Conservation (phyloP, 805 yeast genomes). For the Pichia kluyveri region DNA sequence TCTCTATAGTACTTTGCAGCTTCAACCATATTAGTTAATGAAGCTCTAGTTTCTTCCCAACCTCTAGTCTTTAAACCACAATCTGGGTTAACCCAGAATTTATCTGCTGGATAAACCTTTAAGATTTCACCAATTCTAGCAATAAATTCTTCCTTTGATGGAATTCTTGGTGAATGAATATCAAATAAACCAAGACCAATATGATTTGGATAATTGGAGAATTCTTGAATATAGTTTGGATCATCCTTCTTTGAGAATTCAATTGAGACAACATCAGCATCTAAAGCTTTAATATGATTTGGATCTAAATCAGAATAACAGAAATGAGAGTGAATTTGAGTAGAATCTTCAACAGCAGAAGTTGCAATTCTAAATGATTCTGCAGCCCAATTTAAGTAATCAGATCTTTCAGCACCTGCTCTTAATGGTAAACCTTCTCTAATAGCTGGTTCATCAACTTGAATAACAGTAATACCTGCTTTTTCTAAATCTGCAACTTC, state of each 20-base stretch:
- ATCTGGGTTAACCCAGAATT: conserved; percentile 99
- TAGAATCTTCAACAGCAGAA: conserved; percentile 88
- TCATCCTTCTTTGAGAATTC: conserved; percentile 99
- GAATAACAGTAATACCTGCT: conserved; percentile 96
- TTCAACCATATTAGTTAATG: conserved; percentile 96
- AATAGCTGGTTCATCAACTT: conserved; percentile 99
- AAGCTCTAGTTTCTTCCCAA: conserved; percentile 94
- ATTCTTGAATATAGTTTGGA: conserved; percentile 95
- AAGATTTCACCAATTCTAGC: conserved; percentile 88
- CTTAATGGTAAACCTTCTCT: conserved; percentile 99
- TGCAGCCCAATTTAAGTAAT: conserved; percentile 97
- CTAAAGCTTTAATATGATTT: conserved; percentile 97
- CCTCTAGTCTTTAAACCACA: conserved; percentile 99
- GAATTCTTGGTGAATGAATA: conserved; percentile 99
- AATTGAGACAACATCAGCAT: conserved; percentile 98
- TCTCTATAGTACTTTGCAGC: conserved; percentile 94
- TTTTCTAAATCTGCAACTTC: conserved; percentile 97
- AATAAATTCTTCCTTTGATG: conserved; percentile 94
- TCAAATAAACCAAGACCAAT: conserved; percentile 98
- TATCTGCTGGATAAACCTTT: conserved; percentile 95
- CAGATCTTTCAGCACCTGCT: conserved; percentile 94
- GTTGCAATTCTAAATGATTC: conserved; percentile 99
- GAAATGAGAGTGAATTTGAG: conserved; percentile 99
- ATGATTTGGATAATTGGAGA: conserved; percentile 98
- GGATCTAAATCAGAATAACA: conserved; percentile 99